Evolutionary conservation across 768 basidiomycete genomes (phyloP), one percentile per base, ranked within the genome.

Genomic region (Macrolepiota fuliginosa): DNA sequence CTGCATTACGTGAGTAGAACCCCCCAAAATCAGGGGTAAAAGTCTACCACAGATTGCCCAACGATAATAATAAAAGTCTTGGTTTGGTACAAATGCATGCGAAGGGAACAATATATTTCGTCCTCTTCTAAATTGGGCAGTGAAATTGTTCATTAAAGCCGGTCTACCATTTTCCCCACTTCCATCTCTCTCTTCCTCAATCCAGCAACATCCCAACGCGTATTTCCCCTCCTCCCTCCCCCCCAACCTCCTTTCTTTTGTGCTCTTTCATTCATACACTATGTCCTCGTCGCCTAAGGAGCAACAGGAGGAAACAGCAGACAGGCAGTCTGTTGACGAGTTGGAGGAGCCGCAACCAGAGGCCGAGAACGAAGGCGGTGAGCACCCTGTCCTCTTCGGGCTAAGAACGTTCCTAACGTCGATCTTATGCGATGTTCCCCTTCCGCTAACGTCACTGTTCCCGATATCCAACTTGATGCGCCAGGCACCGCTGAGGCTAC

Each of bases 131-230:
- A 78, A 86, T 86, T 81, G 84, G 86, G 86, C 79, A 83, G 81
- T 80, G 77, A 79, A 78, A 80, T 83, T 81, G 81, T 83, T 85
- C 83, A 84, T 85, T 89, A 90, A 91, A 90, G 86, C 85, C 83
- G 83, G 83, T 75, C 76, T 77, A 75, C 77, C 78, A 80, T 86
- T 83, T 82, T 79, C 81, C 85, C 85, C 83, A 79, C 80, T 82
- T 84, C 71, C 70, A 72, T 74, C 74, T 73, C 74, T 66, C 72
- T 77, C 75, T 75, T 76, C 74, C 77, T 76, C 71, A 69, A 73
- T 72, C 76, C 74, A 74, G 66, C 68, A 64, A 66, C 70, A 65
- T 70, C 73, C 67, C 70, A 68, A 58, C 69, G 62, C 67, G 62
- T 69, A 64, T 61, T 64, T 60, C 63, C 70, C 69, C 68, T 66